phyloP scores from a whole-genome alignment of 2,329 filamentous ascomycete species.

The Pseudogymnoascus sp. region DNA sequence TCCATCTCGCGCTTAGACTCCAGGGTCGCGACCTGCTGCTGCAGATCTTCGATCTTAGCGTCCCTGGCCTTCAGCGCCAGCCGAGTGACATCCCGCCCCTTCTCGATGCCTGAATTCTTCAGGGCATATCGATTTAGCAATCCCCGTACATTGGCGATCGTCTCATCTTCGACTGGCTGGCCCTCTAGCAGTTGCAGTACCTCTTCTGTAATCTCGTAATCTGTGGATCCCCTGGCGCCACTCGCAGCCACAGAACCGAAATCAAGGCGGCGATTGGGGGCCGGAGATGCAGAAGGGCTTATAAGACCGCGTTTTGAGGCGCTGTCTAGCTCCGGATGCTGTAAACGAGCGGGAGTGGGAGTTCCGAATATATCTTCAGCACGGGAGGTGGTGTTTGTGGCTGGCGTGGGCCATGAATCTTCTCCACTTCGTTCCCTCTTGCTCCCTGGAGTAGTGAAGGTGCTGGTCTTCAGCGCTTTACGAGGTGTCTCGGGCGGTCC shows the following conservation, averaged over 20 bases:
- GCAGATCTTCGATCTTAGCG: slow-evolving; percentile 56
- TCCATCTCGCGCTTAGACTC: slow-evolving; percentile 50
- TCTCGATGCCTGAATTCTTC: slow-evolving; percentile 52
- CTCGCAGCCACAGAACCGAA: not conserved
- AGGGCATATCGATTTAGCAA: slow-evolving; percentile 50
- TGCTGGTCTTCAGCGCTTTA: slow-evolving; percentile 19
- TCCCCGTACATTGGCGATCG: slow-evolving; percentile 33
- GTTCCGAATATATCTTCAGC: slow-evolving; percentile 22
- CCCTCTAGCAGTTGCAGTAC: slow-evolving; percentile 44
- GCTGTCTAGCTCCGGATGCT: not conserved
- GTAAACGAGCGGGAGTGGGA: slow-evolving; percentile 13
- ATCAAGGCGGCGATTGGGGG: slow-evolving; percentile 18
- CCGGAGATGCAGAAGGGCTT: slow-evolving; percentile 23
- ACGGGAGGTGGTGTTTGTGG: slow-evolving; percentile 13
- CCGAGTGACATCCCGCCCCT: slow-evolving; percentile 60
- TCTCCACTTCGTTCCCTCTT: slow-evolving; percentile 24
- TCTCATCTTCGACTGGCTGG: slow-evolving; percentile 34
- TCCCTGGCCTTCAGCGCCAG: slow-evolving; percentile 57
- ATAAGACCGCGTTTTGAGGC: slow-evolving; percentile 11
- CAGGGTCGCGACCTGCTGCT: slow-evolving; percentile 53
- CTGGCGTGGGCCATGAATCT: slow-evolving; percentile 23
- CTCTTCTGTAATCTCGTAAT: slow-evolving; percentile 37
- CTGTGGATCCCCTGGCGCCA: slow-evolving; percentile 9
- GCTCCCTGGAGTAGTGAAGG: slow-evolving; percentile 21
- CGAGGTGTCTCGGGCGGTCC: slow-evolving; percentile 21